These are phyloP conservation scores for Albugo candida DNA, from an alignment of 352 stramenopile species.

Conservation along the genomic window DNA sequence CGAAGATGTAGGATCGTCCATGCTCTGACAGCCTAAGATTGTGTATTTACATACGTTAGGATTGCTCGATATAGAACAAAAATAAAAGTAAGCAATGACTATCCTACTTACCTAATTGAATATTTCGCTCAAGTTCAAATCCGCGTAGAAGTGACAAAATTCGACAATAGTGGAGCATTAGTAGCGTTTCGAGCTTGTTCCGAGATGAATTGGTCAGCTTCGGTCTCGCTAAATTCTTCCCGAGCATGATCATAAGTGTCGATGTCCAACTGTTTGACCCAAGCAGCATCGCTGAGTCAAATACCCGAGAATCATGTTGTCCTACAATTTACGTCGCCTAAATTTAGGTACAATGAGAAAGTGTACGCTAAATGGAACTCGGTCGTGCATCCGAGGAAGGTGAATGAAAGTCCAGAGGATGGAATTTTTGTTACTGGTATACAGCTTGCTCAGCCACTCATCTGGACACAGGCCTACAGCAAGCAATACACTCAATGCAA, in stretches of 20 bases:
- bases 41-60: too few species aligned
- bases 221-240: constrained; percentile 35
- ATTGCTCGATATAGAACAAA: too few species aligned
- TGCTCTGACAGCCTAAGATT: too few species aligned
- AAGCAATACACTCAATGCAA: not conserved
- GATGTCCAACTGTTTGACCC: constrained; percentile 40
- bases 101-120: not conserved
- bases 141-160: not conserved
- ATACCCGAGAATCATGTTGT: constrained; percentile 54
- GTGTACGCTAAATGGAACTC: too few species aligned
- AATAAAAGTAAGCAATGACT: not conserved
- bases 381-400: constrained; percentile 7
- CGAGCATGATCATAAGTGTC: constrained; percentile 10
- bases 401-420: constrained; percentile 12
- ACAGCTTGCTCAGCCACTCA: not conserved
- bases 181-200: not conserved
- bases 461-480: not conserved
- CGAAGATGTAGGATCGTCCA: too few species aligned
- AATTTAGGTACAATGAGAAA: too few species aligned
- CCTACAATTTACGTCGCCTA: constrained; percentile 33
- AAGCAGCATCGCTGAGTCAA: constrained; percentile 11
- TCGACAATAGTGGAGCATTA: not conserved
- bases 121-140: not conserved
- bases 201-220: constrained; percentile 55
- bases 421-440: not conserved